Evolutionary conservation across 495 filamentous ascomycete species (phyloP).

Genomic region (Tuber umbilicatum): DNA sequence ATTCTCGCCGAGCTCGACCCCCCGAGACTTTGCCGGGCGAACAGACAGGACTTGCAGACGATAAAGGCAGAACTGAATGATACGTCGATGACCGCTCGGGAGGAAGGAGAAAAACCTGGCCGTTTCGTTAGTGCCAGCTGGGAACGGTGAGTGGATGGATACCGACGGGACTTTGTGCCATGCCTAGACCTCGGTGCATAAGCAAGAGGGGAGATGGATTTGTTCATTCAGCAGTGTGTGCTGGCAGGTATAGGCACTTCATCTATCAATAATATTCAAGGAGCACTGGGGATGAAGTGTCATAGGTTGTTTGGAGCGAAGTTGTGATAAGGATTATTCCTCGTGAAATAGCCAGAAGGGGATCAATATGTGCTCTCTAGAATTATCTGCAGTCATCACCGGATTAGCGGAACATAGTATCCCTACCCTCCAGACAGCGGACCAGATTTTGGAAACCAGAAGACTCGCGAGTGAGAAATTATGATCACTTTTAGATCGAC

Average conservation of each 20-base stretch:
- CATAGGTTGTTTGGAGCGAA: not conserved
- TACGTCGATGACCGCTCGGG: too few species aligned
- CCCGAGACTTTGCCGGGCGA: too few species aligned
- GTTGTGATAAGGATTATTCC: not conserved
- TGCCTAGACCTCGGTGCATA: slow-evolving; percentile 1
- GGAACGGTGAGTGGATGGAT: slow-evolving; percentile 54
- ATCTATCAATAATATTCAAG: not conserved
- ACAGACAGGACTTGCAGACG: too few species aligned
- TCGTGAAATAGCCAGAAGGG: not conserved
- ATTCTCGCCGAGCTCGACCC: too few species aligned
- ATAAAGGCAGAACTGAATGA: too few species aligned
- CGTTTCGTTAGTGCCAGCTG: slow-evolving; percentile 51
- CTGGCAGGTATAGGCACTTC: not conserved
- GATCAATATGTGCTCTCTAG: not conserved
- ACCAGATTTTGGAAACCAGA: not conserved
- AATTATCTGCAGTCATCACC: not conserved
- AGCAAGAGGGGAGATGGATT: not conserved
- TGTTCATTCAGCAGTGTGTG: not conserved
- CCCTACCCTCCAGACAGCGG: not conserved
- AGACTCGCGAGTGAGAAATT: not conserved
- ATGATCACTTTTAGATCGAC: not conserved
- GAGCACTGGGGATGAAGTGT: not conserved
- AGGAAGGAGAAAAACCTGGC: too few species aligned
- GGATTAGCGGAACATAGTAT: not conserved
- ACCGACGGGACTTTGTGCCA: slow-evolving; percentile 42